A percentile compares a stretch with the other conserved stretches of the same genome.
Evolutionary conservation across 192 early-diverging fungal genomes (phyloP).

Genomic region (Pilaira anomala): DNA sequence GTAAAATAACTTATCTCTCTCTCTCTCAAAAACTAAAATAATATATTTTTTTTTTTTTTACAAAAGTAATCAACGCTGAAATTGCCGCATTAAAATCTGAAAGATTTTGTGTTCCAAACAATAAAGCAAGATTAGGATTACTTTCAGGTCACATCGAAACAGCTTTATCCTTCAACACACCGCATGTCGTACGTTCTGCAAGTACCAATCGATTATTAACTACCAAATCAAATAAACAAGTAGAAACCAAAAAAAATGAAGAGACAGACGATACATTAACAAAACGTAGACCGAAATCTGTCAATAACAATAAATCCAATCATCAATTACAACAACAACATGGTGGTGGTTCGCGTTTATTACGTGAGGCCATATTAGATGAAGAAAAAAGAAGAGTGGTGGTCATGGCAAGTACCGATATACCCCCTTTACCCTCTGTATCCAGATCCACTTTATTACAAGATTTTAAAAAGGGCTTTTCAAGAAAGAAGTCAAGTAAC

Average conservation of each 20-base stretch:
- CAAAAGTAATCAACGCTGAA: constrained; percentile 47
- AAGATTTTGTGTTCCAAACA: constrained; percentile 40
- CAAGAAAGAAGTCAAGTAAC: background rate
- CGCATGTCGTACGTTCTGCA: background rate
- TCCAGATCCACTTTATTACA: constrained; percentile 11
- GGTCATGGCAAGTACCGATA: background rate
- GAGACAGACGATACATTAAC: background rate
- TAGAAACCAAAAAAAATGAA: background rate
- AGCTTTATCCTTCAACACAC: background rate
- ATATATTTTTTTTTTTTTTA: background rate
- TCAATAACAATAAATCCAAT: background rate
- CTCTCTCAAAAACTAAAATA: background rate
- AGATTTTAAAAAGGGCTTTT: constrained; percentile 4
- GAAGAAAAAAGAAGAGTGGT: background rate
- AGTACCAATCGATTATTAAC: background rate
- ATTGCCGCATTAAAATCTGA: constrained; percentile 52
- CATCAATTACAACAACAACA: background rate
- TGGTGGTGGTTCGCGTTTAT: background rate
- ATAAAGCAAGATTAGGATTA: constrained; percentile 43
- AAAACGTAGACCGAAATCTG: background rate
- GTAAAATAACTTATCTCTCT: no score
- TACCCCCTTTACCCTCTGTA: constrained; percentile 9
- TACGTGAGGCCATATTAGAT: constrained; percentile 8
- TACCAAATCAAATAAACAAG: background rate
- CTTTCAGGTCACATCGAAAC: constrained; percentile 10